A percentile compares a stretch with the other conserved stretches of the same genome.
Evolutionary conservation across 1,284 basidiomycete genomes (phyloP).

Genomic region (Neotropicomus parvogracilis): DNA sequence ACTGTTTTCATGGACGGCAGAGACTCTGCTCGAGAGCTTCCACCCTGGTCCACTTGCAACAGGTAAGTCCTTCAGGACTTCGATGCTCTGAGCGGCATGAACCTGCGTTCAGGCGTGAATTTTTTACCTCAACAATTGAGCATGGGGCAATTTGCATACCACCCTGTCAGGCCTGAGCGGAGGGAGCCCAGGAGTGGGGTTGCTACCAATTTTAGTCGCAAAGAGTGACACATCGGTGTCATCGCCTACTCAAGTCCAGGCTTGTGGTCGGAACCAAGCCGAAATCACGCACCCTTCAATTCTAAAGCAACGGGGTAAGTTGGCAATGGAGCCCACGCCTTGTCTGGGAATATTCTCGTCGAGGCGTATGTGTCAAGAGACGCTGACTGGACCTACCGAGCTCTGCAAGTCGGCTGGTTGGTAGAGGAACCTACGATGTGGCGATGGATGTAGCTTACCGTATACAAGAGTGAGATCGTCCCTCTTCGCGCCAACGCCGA

Average conservation of each 20-base stretch:
- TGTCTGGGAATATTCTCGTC: slow-evolving; percentile 34
- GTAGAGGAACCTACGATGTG: background rate
- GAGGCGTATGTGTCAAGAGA: background rate
- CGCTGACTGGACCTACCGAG: slow-evolving; percentile 25
- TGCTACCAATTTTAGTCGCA: slow-evolving; percentile 44
- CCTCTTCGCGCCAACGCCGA: slow-evolving; percentile 32
- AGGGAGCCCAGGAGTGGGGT: slow-evolving; percentile 59
- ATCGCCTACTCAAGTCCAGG: slow-evolving; percentile 34
- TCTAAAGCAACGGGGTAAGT: slow-evolving; percentile 52
- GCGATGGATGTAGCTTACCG: slow-evolving; percentile 16
- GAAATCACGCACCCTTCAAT: slow-evolving; percentile 48
- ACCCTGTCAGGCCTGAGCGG: slow-evolving; percentile 61
- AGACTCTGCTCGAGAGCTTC: slow-evolving; percentile 59
- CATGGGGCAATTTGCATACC: slow-evolving; percentile 38
- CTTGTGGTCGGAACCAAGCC: background rate
- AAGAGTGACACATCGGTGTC: slow-evolving; percentile 67
- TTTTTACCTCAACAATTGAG: background rate
- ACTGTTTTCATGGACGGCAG: slow-evolving; percentile 77
- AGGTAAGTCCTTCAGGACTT: slow-evolving; percentile 68
- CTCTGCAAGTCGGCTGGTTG: slow-evolving; percentile 19
- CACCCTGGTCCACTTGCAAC: slow-evolving; percentile 62
- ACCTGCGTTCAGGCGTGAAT: slow-evolving; percentile 42
- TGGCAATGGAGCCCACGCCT: slow-evolving; percentile 49
- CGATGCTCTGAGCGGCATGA: slow-evolving; percentile 70
- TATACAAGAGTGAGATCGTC: slow-evolving; percentile 32